These are phyloP conservation scores for Escovopsis weberi DNA, from an alignment of 2,329 filamentous ascomycete genomes.

Conservation along the genomic window DNA sequence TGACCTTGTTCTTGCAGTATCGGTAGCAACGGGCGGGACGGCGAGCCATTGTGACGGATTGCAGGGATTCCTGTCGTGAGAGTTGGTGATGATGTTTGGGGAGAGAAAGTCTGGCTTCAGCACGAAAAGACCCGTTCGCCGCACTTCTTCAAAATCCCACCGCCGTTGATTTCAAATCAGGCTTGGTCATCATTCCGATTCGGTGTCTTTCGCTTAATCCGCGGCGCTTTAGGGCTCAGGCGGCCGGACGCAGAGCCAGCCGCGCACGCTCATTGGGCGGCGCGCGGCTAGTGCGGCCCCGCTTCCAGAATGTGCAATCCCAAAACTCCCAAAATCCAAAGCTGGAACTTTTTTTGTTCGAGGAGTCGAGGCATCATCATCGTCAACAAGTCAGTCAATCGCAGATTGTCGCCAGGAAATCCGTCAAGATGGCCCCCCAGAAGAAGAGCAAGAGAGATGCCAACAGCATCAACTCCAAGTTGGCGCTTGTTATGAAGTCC, in stretches of 20 bases:
- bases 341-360: constrained; percentile 8
- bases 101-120: constrained; percentile 13
- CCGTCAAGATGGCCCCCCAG: constrained; percentile 47
- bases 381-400: constrained; percentile 10
- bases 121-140: constrained; percentile 14
- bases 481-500: constrained; percentile 49
- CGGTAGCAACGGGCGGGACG: constrained; percentile 99
- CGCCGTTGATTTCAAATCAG: constrained; percentile 41
- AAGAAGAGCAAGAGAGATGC: constrained; percentile 82
- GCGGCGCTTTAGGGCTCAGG: constrained; percentile 25
- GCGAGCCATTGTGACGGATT: constrained; percentile 88
- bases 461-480: constrained; percentile 50
- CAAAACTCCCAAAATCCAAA: constrained; percentile 8
- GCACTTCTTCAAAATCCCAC: constrained; percentile 15
- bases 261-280: constrained; percentile 15
- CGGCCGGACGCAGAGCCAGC: neutral
- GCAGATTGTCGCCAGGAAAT: constrained; percentile 17
- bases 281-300: constrained; percentile 8
- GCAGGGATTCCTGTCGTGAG: constrained; percentile 18
- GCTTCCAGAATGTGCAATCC: constrained; percentile 4
- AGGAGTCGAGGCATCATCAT: constrained; percentile 15
- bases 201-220: constrained; percentile 22
- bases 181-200: constrained; percentile 13
- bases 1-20: constrained; percentile 99
- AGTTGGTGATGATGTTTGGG: constrained; percentile 21